Base-by-base conservation (phyloP, 2,329 filamentous ascomycete species). In the Sporothrix globosa region DNA sequence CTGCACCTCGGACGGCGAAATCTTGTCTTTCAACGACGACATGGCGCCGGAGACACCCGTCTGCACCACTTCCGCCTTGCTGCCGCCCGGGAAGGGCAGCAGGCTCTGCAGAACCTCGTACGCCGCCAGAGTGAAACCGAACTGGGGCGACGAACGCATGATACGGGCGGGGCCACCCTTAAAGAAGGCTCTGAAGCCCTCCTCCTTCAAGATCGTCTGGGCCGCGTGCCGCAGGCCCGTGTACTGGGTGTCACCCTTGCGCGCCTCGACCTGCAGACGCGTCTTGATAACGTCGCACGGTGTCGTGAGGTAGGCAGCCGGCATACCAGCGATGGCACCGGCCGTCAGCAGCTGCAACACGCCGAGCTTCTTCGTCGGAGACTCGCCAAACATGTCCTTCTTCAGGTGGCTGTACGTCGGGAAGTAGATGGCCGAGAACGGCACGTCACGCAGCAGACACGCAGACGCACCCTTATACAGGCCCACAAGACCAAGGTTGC, bases 261-360 rank as follows among this genome's bases (percentile, higher is more conserved):
- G 91, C 27, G 95, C 94, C 81, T 99, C 96, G 71, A 99, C 96
- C 81, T 99, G 96, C 72, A 99, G 86, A 79, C 96, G 91, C 3
- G 96, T 99, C 87, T 99, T 99, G 90, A 99, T 98, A 73, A 99
- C 96, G 78, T 99, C 96, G 83, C 92, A 97, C 0, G 96, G 96
- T 1, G 96, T 99, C 30, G 96, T 99, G 73, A 99, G 86, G 83
- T 99, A 99, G 9, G 92, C 92, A 5, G 92, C 92, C 6, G 92
- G 92, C 91, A 96, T 96, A 82, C 92, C 92, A 44, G 92, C 92
- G 74, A 99, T 97, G 72, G 96, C 96, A 83, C 96, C 96, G 9
- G 96, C 93, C 24, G 92, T 96, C 73, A 99, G 87, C 70, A 99
- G 90, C 82, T 98, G 95, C 52, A 97, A 72, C 65, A 99, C 87